A percentile compares a stretch with the other conserved stretches of the same genome.
These are phyloP conservation scores for Tylopilus intermedius DNA, from an alignment of 768 basidiomycete species.

Conservation along the genomic window DNA sequence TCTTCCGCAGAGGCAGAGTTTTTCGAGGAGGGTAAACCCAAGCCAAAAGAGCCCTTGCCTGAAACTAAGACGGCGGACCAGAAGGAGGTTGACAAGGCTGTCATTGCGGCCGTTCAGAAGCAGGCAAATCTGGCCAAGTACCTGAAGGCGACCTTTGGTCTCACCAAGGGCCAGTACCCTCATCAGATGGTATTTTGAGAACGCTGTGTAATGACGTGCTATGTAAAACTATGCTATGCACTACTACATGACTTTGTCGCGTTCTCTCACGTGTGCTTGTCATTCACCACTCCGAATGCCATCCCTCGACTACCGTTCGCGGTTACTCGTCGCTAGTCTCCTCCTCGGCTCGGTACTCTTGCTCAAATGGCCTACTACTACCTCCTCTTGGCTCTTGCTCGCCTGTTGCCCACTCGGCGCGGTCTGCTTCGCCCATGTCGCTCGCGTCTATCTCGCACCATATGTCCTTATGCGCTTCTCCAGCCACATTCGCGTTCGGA, in stretches of 20 bases:
- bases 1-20: conserved; percentile 93
- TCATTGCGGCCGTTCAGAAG: conserved; percentile 85
- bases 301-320: background rate
- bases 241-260: conserved; percentile 14
- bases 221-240: conserved; percentile 27
- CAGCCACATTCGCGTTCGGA: conserved; percentile 59
- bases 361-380: conserved; percentile 20
- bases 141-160: conserved; percentile 85
- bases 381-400: conserved; percentile 37
- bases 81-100: conserved; percentile 75
- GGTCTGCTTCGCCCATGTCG: conserved; percentile 50
- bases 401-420: conserved; percentile 49
- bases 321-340: conserved; percentile 13
- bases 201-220: conserved; percentile 6
- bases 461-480: conserved; percentile 57
- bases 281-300: conserved; percentile 10
- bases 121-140: conserved; percentile 89
- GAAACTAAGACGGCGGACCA: conserved; percentile 87
- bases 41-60: conserved; percentile 81
- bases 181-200: conserved; percentile 87
- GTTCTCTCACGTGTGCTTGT: conserved; percentile 12
- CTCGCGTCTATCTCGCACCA: conserved; percentile 64
- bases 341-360: conserved; percentile 9
- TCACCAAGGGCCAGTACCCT: conserved; percentile 96
- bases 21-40: conserved; percentile 90